These are phyloP conservation scores for Pterulicium gracile DNA, from an alignment of 1,284 basidiomycete species.

Conservation along the genomic window DNA sequence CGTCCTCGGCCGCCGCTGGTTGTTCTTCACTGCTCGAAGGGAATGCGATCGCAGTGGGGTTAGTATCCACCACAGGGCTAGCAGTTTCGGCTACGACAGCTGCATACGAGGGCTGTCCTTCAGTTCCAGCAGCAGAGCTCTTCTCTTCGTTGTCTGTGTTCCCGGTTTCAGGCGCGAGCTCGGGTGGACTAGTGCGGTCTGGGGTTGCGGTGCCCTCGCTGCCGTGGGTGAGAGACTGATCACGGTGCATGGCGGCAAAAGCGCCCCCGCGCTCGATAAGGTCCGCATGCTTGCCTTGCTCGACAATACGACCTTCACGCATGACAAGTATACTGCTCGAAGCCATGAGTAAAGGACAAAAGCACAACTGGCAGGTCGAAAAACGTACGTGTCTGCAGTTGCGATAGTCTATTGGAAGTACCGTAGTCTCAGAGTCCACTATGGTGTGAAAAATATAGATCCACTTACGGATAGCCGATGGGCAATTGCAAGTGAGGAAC, in stretches of 20 bases:
- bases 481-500: slow-evolving; percentile 72
- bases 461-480: slow-evolving; percentile 65
- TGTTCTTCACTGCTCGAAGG: too few species aligned
- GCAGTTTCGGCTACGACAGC: not conserved
- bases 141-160: slow-evolving; percentile 14
- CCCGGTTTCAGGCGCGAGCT: slow-evolving; percentile 28
- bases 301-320: slow-evolving; percentile 72
- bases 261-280: slow-evolving; percentile 56
- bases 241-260: slow-evolving; percentile 77
- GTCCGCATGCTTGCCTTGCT: slow-evolving; percentile 69
- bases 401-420: slow-evolving; percentile 50
- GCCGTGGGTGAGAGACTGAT: slow-evolving; percentile 31
- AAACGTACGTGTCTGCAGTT: slow-evolving; percentile 57
- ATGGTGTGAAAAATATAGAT: slow-evolving; percentile 7
- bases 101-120: not conserved
- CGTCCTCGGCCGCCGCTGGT: not conserved
- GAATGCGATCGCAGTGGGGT: too few species aligned
- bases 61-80: too few species aligned
- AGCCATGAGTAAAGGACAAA: slow-evolving; percentile 6
- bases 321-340: slow-evolving; percentile 64
- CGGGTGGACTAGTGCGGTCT: slow-evolving; percentile 22
- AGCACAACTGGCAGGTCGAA: slow-evolving; percentile 6
- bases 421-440: slow-evolving; percentile 12
- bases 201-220: slow-evolving; percentile 29
- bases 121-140: slow-evolving; percentile 8